phyloP scores from a whole-genome alignment of 352 stramenopile genomes.

The Phytophthora litchii region DNA sequence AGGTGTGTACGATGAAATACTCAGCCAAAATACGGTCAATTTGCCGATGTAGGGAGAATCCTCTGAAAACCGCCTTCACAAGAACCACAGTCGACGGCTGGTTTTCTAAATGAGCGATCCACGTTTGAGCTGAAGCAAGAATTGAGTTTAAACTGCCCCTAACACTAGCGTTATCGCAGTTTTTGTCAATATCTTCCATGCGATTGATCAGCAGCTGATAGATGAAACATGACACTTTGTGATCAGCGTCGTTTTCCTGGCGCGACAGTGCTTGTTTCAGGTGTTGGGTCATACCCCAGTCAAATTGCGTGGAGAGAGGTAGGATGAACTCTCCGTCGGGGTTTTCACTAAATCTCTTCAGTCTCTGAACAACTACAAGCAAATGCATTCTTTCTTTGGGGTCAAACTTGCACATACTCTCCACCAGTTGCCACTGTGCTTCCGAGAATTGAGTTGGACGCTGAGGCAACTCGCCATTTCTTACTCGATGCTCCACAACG shows the following conservation, averaged over 20 bases:
- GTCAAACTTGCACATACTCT: constrained; percentile 11
- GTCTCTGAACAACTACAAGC: constrained; percentile 6
- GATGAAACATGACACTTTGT: constrained; percentile 2
- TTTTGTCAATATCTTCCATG: constrained; percentile 4
- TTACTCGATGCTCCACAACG: constrained; percentile 1
- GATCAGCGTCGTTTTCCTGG: neutral
- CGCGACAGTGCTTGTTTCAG: constrained; percentile 4
- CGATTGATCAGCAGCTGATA: constrained; percentile 7
- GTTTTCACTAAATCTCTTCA: neutral
- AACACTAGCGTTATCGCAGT: neutral
- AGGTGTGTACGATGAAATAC: neutral
- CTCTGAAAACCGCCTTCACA: constrained; percentile 2
- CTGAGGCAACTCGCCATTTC: constrained; percentile 7
- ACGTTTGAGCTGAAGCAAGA: neutral
- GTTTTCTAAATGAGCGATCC: neutral
- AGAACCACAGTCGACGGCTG: constrained; percentile 4
- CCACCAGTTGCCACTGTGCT: constrained; percentile 7
- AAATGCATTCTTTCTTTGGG: constrained; percentile 3
- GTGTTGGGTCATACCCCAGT: neutral
- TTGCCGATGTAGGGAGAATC: constrained; percentile 3
- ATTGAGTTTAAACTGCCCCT: neutral
- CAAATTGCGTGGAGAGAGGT: neutral
- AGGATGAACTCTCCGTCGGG: neutral
- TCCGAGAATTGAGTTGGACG: constrained; percentile 3
- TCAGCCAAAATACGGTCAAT: constrained; percentile 1